These are phyloP conservation scores for Hawksworthiomyces lignivorus DNA, from an alignment of 2,329 filamentous ascomycete species.

Conservation along the genomic window DNA sequence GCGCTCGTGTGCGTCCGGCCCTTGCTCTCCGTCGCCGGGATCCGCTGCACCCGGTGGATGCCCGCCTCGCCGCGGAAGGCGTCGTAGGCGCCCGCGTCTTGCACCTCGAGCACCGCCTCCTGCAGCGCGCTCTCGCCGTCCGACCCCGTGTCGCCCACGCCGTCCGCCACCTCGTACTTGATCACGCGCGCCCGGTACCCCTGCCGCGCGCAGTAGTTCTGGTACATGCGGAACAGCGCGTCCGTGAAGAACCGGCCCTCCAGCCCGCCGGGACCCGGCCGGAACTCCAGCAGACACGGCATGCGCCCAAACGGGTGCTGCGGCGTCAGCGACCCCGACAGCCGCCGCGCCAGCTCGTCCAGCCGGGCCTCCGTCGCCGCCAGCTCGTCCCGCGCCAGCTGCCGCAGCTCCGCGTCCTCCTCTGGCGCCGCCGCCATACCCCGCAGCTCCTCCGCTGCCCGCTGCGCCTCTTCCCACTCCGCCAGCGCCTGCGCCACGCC, in stretches of 20 bases:
- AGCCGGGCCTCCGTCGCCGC: constrained; percentile 56
- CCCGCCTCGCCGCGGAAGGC: constrained; percentile 79
- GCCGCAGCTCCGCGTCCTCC: constrained; percentile 61
- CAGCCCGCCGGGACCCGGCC: constrained; percentile 83
- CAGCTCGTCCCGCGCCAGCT: constrained; percentile 77
- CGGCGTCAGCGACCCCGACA: constrained; percentile 75
- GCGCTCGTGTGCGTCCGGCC: constrained; percentile 91
- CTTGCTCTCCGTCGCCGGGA: constrained; percentile 84
- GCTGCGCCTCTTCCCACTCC: constrained; percentile 49
- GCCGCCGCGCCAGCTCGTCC: constrained; percentile 52
- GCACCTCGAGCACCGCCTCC: constrained; percentile 82
- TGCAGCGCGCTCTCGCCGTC: constrained; percentile 63
- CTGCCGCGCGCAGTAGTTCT: constrained; percentile 57
- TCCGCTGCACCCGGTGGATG: constrained; percentile 89
- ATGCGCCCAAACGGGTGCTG: constrained; percentile 83
- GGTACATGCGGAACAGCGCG: constrained; percentile 86
- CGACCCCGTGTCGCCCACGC: constrained; percentile 43
- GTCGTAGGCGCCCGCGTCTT: constrained; percentile 70
- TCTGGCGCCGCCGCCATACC: constrained; percentile 45
- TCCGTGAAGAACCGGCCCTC: constrained; percentile 89
- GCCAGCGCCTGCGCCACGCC: constrained; percentile 49
- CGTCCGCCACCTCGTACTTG: constrained; percentile 73
- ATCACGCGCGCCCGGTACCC: constrained; percentile 61
- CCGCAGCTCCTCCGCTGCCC: constrained; percentile 46
- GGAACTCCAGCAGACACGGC: constrained; percentile 84